Conservation (phyloP, 1,139 yeast genomes). For the Pichia kudriavzevii region DNA sequence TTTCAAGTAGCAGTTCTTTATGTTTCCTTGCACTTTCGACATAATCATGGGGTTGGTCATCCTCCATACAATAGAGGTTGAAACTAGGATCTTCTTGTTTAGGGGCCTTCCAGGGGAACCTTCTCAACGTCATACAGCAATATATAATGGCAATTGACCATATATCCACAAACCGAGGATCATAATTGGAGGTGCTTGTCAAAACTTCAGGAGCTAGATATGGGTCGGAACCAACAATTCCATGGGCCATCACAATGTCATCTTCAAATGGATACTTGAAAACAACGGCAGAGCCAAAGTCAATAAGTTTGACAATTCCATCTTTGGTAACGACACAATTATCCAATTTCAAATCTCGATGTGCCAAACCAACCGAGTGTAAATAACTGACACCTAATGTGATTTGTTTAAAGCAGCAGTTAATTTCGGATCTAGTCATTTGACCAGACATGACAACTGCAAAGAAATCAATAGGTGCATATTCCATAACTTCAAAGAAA, state of each 20-base stretch:
- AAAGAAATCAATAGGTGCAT: conserved; percentile 86
- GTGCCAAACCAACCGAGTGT: conserved; percentile 85
- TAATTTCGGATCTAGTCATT: conserved; percentile 78
- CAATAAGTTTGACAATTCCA: conserved; percentile 86
- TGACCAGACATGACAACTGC: conserved; percentile 94
- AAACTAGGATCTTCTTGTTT: conserved; percentile 77
- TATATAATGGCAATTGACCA: conserved; percentile 93
- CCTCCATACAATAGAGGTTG: conserved; percentile 51
- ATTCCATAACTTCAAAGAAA: conserved; percentile 89
- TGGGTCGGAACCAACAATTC: conserved; percentile 92
- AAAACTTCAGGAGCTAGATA: conserved; percentile 93
- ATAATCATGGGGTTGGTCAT: conserved; percentile 37
- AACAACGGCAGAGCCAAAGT: conserved; percentile 92
- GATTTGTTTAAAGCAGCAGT: conserved; percentile 86
- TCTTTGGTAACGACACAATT: conserved; percentile 82
- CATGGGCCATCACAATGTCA: conserved; percentile 72
- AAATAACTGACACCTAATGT: conserved; percentile 74
- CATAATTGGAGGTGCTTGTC: conserved; percentile 65
- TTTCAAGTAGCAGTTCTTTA: conserved; percentile 33
- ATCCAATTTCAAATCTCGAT: conserved; percentile 86
- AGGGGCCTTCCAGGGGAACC: conserved; percentile 98
- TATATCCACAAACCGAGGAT: conserved; percentile 89
- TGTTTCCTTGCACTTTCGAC: conserved; percentile 42
- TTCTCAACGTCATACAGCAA: conserved; percentile 89
- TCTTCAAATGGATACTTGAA: conserved; percentile 86